phyloP scores from a whole-genome alignment of 139 green algal species.

The Chlorella ohadii region DNA sequence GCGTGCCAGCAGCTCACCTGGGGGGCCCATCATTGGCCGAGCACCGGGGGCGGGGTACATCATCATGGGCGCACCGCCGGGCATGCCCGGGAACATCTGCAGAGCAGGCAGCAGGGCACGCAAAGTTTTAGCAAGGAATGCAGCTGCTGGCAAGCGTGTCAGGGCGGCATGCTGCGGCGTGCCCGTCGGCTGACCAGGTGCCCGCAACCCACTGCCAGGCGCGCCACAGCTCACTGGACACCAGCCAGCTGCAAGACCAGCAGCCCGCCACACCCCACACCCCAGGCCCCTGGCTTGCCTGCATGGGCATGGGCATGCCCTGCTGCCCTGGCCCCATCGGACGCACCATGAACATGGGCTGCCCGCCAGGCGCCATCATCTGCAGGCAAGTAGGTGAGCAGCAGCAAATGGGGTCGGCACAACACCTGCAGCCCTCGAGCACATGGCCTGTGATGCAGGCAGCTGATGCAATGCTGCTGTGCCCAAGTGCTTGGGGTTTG shows the following conservation, averaged over 20 bases:
- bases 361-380: conserved; percentile 21
- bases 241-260: background rate
- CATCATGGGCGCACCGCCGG: too few relatives aligned
- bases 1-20: background rate
- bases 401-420: too few relatives aligned
- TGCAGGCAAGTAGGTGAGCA: background rate
- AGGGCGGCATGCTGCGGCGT: too few relatives aligned
- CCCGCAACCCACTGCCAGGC: too few relatives aligned
- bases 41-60: background rate
- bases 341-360: conserved; percentile 32
- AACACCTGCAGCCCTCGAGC: background rate
- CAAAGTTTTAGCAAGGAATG: too few relatives aligned
- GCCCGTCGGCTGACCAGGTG: too few relatives aligned
- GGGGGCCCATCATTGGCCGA: background rate
- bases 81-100: too few relatives aligned
- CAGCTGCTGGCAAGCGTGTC: too few relatives aligned
- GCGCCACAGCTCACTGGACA: background rate
- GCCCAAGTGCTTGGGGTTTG: too few relatives aligned
- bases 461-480: too few relatives aligned
- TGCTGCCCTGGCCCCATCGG: conserved; percentile 28
- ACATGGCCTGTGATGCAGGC: background rate
- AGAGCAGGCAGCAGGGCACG: too few relatives aligned
- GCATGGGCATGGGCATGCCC: conserved; percentile 43
- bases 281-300: background rate
- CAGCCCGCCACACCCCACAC: background rate